Evolutionary conservation across 345 rosid species (phyloP).

Genomic region (Eucalyptus sp.): DNA sequence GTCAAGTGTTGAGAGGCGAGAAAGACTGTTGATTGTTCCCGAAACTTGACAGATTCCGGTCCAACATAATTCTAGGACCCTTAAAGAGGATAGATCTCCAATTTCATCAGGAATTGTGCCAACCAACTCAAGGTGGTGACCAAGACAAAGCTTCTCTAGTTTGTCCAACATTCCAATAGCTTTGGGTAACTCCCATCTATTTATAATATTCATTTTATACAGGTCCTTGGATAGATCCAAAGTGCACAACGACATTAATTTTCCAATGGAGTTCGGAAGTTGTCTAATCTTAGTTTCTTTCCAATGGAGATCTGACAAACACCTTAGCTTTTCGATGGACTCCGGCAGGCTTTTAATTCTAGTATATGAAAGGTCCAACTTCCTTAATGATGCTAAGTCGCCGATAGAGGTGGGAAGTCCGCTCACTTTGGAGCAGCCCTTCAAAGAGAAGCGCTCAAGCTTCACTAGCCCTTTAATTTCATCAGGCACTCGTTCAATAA

Average conservation of each 20-base stretch:
- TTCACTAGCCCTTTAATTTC: not conserved
- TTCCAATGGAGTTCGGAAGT: not conserved
- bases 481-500: accelerated
- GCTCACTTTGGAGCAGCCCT: accelerated
- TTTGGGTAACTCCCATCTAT: no score
- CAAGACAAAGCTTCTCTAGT: not conserved
- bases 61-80: accelerated
- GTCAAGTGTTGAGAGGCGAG: not conserved
- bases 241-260: not conserved
- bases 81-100: not conserved
- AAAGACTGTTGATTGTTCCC: not conserved
- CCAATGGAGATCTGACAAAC: accelerated
- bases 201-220: no score
- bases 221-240: no score
- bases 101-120: not conserved
- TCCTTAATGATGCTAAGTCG: not conserved
- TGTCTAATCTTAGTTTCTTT: accelerated
- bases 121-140: accelerated
- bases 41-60: accelerated
- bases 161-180: not conserved
- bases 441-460: not conserved
- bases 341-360: accelerated
- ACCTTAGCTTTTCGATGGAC: not conserved
- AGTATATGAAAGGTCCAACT: not conserved
- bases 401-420: not conserved